These are phyloP conservation scores for Royoungia palumana DNA, from an alignment of 768 basidiomycete genomes.

Conservation along the genomic window DNA sequence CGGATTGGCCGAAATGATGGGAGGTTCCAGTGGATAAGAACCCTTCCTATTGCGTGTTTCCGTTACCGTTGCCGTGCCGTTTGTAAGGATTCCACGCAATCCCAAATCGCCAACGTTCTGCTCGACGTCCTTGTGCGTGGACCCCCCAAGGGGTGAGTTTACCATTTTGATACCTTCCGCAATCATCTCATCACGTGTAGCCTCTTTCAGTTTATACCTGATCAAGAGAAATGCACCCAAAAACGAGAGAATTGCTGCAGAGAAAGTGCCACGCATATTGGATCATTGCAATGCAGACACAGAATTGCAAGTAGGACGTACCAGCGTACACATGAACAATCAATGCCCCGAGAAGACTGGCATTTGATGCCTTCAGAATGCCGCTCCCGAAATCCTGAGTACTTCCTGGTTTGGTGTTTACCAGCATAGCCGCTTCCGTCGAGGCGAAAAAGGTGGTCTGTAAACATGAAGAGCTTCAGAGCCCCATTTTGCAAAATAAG, in stretches of 20 bases:
- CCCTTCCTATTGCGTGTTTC: not conserved
- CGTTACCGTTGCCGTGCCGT: not conserved
- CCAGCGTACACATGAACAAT: constrained; percentile 53
- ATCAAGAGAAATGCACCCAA: constrained; percentile 54
- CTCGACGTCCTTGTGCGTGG: constrained; percentile 12
- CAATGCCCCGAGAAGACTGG: constrained; percentile 49
- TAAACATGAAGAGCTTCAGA: not conserved
- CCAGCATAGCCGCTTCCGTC: constrained; percentile 51
- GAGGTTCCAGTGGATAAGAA: constrained; percentile 19
- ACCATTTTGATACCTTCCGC: constrained; percentile 29
- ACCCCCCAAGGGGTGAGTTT: constrained; percentile 20
- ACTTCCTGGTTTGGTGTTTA: constrained; percentile 37
- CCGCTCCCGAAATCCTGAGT: constrained; percentile 6
- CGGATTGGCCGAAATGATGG: constrained; percentile 44
- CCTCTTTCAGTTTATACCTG: constrained; percentile 52
- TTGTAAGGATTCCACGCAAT: not conserved
- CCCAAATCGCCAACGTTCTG: constrained; percentile 2
- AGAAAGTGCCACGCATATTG: not conserved
- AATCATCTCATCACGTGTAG: constrained; percentile 45
- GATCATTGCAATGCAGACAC: not conserved
- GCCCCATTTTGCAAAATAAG: too few species aligned
- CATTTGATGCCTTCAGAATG: constrained; percentile 38
- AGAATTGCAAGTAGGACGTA: constrained; percentile 21
- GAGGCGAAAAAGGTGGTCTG: constrained; percentile 65
- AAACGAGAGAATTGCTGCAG: constrained; percentile 45